Evolutionary conservation across 306 rosid species (phyloP).

Genomic region (Quercus variabilis): DNA sequence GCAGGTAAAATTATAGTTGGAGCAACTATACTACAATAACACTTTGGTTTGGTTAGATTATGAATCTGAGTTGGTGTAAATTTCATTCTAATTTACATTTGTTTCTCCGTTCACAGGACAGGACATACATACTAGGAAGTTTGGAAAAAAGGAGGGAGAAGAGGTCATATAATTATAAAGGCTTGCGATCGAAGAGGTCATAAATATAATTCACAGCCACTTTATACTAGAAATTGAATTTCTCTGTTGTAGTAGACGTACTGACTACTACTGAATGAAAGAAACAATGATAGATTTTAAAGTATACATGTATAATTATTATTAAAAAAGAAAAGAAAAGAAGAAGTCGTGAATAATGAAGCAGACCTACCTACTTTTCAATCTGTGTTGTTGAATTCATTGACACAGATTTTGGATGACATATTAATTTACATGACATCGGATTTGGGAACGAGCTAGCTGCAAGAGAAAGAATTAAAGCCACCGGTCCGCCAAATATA

Average conservation of each 20-base stretch:
- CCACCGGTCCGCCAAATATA: conserved; percentile 14
- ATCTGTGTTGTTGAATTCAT: not conserved
- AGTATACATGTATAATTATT: too few species aligned
- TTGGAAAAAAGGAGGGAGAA: conserved; percentile 23
- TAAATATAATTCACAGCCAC: conserved; percentile 5
- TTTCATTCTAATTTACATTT: not conserved
- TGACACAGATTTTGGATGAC: conserved; percentile 14
- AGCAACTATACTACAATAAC: not conserved
- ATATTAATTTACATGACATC: too few species aligned
- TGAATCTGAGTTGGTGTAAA: not conserved
- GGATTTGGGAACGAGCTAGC: conserved; percentile 16
- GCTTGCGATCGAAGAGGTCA: conserved; percentile 2
- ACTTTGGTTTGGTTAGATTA: not conserved
- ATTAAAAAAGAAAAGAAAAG: too few species aligned
- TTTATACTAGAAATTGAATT: not conserved
- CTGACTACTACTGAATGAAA: not conserved
- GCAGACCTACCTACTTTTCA: too few species aligned
- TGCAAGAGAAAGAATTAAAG: conserved; percentile 13
- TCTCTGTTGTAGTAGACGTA: not conserved
- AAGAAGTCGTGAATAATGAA: too few species aligned
- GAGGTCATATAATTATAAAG: not conserved
- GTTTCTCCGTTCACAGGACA: not conserved
- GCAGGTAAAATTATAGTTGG: conserved; percentile 8
- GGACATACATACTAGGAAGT: conserved; percentile 19
- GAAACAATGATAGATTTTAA: too few species aligned